Evolutionary conservation across 2,329 filamentous ascomycete species (phyloP).

Genomic region (Fusarium circinatum): DNA sequence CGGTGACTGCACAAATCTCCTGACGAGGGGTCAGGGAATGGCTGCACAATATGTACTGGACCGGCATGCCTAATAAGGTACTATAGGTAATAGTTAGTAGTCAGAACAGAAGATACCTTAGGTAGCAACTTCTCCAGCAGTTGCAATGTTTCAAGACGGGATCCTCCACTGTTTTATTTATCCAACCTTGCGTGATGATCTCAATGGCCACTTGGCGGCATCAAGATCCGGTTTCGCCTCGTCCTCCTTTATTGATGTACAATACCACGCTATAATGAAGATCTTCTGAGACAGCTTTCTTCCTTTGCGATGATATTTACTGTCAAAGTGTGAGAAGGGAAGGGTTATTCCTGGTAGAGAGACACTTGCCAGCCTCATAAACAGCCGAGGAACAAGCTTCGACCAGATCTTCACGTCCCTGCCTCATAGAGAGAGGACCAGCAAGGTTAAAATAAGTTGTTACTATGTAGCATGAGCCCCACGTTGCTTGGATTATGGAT

Average conservation of each 20-base stretch:
- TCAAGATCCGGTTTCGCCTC: conserved; percentile 24
- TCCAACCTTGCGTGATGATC: conserved; percentile 28
- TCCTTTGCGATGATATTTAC: conserved; percentile 4
- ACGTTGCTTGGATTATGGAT: conserved; percentile 15
- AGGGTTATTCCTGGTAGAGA: background rate
- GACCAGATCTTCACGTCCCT: conserved; percentile 27
- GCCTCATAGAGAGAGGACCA: conserved; percentile 21
- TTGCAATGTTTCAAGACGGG: conserved; percentile 13
- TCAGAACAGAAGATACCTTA: background rate
- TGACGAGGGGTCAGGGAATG: conserved; percentile 26
- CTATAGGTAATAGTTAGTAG: background rate
- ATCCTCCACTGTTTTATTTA: conserved; percentile 21
- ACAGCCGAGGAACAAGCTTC: conserved; percentile 19
- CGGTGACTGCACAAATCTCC: conserved; percentile 24
- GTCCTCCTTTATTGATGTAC: background rate
- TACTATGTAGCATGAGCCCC: conserved; percentile 10
- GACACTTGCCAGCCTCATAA: background rate
- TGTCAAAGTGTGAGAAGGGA: background rate
- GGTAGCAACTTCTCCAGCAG: background rate
- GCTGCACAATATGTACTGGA: background rate
- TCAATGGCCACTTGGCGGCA: conserved; percentile 19
- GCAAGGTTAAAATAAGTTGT: background rate
- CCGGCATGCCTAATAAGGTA: background rate
- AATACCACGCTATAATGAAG: conserved; percentile 10
- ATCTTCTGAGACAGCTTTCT: conserved; percentile 20